Percentiles rank a stretch among this genome's conserved stretches.
Conservation (phyloP, 768 basidiomycete species). For the Suillus paluster region DNA sequence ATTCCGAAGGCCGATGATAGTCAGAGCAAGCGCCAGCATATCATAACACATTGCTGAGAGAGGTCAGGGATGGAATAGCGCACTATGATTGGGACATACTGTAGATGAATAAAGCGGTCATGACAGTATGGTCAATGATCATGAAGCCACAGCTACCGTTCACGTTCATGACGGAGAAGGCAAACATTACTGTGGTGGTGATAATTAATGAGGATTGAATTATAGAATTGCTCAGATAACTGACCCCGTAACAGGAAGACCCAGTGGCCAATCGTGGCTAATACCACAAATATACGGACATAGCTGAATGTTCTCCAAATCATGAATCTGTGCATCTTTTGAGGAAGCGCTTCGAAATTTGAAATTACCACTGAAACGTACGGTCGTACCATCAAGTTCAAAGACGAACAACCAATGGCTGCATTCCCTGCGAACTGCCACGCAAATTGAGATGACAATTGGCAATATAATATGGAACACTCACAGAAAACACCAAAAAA, state of each 20-base stretch:
- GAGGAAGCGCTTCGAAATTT: background rate
- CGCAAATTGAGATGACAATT: background rate
- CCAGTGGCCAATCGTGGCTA: conserved; percentile 2
- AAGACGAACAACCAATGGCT: conserved; percentile 3
- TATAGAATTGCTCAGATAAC: background rate
- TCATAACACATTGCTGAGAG: conserved; percentile 6
- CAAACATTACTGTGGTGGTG: background rate
- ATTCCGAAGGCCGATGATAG: conserved; percentile 1
- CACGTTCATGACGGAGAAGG: background rate
- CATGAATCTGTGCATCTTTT: conserved; percentile 4
- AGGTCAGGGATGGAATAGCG: background rate
- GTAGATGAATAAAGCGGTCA: background rate
- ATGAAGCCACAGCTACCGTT: background rate
- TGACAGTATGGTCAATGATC: background rate
- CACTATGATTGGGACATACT: background rate
- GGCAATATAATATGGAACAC: background rate
- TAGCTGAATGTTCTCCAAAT: background rate
- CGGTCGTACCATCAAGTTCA: conserved; percentile 3
- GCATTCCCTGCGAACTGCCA: conserved; percentile 1
- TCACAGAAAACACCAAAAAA: conserved; percentile 2
- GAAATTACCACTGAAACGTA: background rate
- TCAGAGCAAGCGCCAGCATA: background rate
- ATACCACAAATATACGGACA: background rate
- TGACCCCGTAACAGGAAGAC: background rate
- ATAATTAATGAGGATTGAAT: background rate